phyloP scores from a whole-genome alignment of 2,329 filamentous ascomycete genomes.

The Grosmannia serpens region DNA sequence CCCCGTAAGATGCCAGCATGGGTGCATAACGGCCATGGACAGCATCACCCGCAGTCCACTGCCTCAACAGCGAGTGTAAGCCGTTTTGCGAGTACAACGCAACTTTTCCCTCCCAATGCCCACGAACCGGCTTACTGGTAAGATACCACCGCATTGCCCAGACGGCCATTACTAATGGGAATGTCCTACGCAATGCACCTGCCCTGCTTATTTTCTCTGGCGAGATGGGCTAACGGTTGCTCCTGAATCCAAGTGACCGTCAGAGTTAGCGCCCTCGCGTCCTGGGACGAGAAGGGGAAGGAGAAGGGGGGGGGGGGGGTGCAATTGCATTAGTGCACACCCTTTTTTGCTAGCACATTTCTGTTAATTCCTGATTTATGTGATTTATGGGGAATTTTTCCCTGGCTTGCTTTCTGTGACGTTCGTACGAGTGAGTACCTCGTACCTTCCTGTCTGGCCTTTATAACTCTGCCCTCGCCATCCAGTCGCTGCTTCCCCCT shows the following conservation, averaged over 20 bases:
- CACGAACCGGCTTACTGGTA: background rate
- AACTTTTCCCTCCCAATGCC: too few relatives aligned
- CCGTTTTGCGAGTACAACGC: too few relatives aligned
- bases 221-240: background rate
- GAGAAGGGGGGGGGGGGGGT: background rate
- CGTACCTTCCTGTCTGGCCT: background rate
- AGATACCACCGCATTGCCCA: background rate
- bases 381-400: background rate
- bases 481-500: background rate
- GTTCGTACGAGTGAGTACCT: background rate
- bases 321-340: background rate
- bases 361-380: background rate
- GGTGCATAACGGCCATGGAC: background rate
- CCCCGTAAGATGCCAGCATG: background rate
- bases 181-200: too few relatives aligned
- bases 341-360: slow-evolving; percentile 1
- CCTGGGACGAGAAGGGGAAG: background rate
- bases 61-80: background rate
- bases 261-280: background rate
- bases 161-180: background rate
- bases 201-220: background rate
- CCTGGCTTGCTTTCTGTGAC: background rate
- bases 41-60: background rate
- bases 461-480: background rate
- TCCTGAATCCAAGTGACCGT: background rate